Percentiles rank a stretch among this genome's conserved stretches.
phyloP scores from a whole-genome alignment of 176 grass and related monocot species.

The barley (Hordeum vulgare) region MorexV3_pseudomolecules_assembly NC_058518.1:256161861-256162360 shows the following conservation, averaged over 20 bases:
- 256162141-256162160: background rate
- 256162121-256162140: conserved; percentile 10
- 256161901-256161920: too few relatives aligned
- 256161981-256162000: too few relatives aligned
- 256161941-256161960: too few relatives aligned
- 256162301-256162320: conserved; percentile 93
- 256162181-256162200: conserved; percentile 20
- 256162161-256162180: background rate
- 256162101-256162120: background rate
- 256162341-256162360: conserved; percentile 76
- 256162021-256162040: background rate
- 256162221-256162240: conserved; percentile 92
- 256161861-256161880: too few relatives aligned
- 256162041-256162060: background rate
- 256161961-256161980: too few relatives aligned
- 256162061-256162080: background rate
- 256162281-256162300: conserved; percentile 70
- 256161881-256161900: too few relatives aligned
- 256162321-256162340: conserved; percentile 99
- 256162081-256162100: background rate
- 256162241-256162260: conserved; percentile 81
- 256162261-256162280: conserved; percentile 80
- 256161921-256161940: too few relatives aligned
- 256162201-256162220: conserved; percentile 50
- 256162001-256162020: too few relatives aligned